Base-by-base conservation (phyloP, 83 land plant genomes). In the Picea abies region DNA sequence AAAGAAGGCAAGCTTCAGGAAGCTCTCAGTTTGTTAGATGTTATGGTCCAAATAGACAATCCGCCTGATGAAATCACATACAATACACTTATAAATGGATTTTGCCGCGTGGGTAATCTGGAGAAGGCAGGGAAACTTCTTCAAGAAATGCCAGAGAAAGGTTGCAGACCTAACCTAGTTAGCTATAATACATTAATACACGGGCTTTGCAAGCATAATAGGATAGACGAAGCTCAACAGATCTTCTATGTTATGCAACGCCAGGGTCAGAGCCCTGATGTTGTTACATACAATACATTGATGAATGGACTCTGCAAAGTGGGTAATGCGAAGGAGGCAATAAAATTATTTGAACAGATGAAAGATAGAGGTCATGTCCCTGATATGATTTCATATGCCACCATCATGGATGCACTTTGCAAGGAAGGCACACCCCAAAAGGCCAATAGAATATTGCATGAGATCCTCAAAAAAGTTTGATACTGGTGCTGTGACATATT, bases 61-160 rank as follows among this genome's bases (percentile, higher is more conserved):
- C 12, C 56, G 4, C 95, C 93, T 0, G 79, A 89, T 84, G 88
- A 85, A 12, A 84, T 90, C n/a, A 87, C 91, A 1, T 93, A 93
- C 71, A 90, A 89, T 49, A 93, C 91, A 0, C 26, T 93, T 78
- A 87, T 93, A 58, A 84, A 90, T 86, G 95, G 95, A 23, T 93
- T 82, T 83, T 63, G 64, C 80, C 80, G 90, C 62, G 82, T 78
- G 12, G 89, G 84, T 81, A 93, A 86, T 66, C 82, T 90, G 84
- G 95, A 90, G 9, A 91, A 90, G 85, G 93, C 93, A 0, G 87
- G 89, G 83, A 85, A 89, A 77, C 82, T 84, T 56, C 86, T 93
- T 69, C 84, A 8, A 16, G 95, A 90, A 86, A 90, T 93, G 95
- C 78, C 82, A 19, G 90, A 56, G 12, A 85, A 58, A 35, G 76